Evolutionary conservation across 2,329 filamentous ascomycete genomes (phyloP).

Genomic region (Aspergillus sp.): DNA sequence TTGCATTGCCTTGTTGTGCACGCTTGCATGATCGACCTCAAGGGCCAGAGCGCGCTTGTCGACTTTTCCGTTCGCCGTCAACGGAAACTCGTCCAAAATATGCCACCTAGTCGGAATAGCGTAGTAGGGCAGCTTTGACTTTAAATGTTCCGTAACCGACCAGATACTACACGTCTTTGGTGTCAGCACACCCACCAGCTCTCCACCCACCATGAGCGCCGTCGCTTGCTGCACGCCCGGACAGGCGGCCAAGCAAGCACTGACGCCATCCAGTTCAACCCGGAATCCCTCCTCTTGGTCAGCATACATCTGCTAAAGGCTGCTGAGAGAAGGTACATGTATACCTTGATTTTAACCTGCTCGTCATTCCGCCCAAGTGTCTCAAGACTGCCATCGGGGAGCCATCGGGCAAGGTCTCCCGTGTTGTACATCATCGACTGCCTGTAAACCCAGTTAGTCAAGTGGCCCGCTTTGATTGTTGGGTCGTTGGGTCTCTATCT

Average conservation of each 20-base stretch:
- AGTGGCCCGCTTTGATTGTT: too few relatives aligned
- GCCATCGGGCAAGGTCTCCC: conserved; percentile 17
- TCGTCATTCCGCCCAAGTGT: conserved; percentile 17
- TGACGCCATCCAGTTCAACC: conserved; percentile 19
- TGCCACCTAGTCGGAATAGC: conserved; percentile 12
- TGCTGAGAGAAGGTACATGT: not conserved
- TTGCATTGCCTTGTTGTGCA: not conserved
- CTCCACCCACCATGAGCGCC: conserved; percentile 11
- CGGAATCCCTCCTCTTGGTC: conserved; percentile 11
- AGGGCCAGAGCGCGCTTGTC: conserved; percentile 12
- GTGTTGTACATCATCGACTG: conserved; percentile 21
- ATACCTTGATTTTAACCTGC: conserved; percentile 17
- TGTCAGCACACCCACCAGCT: conserved; percentile 11
- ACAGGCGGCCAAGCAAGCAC: conserved; percentile 10
- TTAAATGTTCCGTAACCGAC: not conserved
- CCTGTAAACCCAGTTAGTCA: not conserved
- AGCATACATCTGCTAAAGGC: too few relatives aligned
- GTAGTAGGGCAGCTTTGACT: conserved; percentile 12
- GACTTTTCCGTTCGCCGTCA: conserved; percentile 17
- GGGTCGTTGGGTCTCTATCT: too few relatives aligned
- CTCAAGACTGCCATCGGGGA: conserved; percentile 14
- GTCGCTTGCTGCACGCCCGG: conserved; percentile 9
- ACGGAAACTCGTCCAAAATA: conserved; percentile 4
- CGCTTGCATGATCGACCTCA: not conserved
- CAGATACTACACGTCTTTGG: not conserved